Evolutionary conservation across 352 stramenopile genomes (phyloP), one percentile per base, ranked within the genome.

Genomic region (Phytophthora sojae): DNA sequence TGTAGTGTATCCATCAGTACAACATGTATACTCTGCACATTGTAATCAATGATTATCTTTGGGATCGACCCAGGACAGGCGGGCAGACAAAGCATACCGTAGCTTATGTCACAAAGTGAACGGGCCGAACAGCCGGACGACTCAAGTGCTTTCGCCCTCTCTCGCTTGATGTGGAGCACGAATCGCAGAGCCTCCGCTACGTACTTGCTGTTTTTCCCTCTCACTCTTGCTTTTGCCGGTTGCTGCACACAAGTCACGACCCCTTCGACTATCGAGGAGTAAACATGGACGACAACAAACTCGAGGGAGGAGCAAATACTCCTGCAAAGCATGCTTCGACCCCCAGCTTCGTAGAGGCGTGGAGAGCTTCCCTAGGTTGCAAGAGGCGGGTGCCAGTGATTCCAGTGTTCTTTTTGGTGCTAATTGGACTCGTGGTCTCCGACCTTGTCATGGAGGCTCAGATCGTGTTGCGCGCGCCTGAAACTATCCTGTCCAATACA

Each of bases 401-500:
- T n/a, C 58, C 59, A 7, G 55, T 21, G 2, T 68, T 73, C 14
- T 15, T 56, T 1, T 14, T 73, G 19, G 11, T 68, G 59, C 39
- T 73, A 12, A 23, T 64, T 8, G 52, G 58, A 8, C 26, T 73
- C 14, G 15, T 60, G 19, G 14, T 45, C n/a, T 73, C 62, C n/a
- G 66, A 17, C 19, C 26, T 73, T 14, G 7, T 60, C 21, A 56
- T 73, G 52, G 59, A 59, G 14, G 37, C 53, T 1, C 39, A 53
- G 2, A 63, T 68, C 45, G 25, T 76, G 35, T 35, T 23, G 1
- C 45, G 11, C 44, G 39, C 61, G 29, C 50, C 68, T 5, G 35
- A 66, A 29, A 32, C 56, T 35, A 9, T 26, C 0, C 12, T 58
- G 3, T 23, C 59, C 12, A 45, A 71, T 15, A 39, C 60, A 8